A percentile compares a stretch with the other conserved stretches of the same genome.
phyloP scores from a whole-genome alignment of 768 basidiomycete species.

The Candolleomyces eurysporus region DNA sequence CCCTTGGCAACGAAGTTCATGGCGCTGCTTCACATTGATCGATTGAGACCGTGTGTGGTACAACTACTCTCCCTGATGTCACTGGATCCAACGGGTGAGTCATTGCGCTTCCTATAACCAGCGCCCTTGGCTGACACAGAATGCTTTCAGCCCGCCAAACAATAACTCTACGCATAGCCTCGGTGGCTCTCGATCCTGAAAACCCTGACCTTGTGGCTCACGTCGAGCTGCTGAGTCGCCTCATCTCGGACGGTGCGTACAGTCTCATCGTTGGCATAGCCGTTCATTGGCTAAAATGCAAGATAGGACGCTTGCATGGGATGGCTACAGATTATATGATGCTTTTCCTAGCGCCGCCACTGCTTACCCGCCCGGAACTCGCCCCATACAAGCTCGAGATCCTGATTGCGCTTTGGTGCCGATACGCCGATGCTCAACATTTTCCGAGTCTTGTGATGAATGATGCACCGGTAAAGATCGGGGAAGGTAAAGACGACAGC shows the following conservation, averaged over 20 bases:
- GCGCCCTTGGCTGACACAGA: not conserved
- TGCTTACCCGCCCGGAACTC: not conserved
- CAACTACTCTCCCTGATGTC: not conserved
- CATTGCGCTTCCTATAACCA: not conserved
- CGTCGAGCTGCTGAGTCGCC: not conserved
- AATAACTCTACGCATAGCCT: not conserved
- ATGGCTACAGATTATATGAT: not conserved
- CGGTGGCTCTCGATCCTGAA: not conserved
- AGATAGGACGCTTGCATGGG: not conserved
- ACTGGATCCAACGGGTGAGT: not conserved
- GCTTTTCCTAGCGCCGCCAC: not conserved
- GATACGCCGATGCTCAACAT: not conserved
- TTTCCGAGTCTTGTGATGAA: not conserved
- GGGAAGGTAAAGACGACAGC: not conserved
- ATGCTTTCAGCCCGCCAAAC: not conserved
- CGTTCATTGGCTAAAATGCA: not conserved
- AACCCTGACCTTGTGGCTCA: not conserved
- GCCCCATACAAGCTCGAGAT: not conserved
- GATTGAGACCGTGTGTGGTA: not conserved
- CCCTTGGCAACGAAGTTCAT: not conserved
- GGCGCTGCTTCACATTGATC: not conserved
- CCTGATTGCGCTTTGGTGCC: not conserved
- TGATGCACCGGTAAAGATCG: not conserved
- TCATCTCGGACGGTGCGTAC: not conserved
- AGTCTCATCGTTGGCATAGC: not conserved